phyloP scores from a whole-genome alignment of 306 rosid species.

The Prunus mume region DNA sequence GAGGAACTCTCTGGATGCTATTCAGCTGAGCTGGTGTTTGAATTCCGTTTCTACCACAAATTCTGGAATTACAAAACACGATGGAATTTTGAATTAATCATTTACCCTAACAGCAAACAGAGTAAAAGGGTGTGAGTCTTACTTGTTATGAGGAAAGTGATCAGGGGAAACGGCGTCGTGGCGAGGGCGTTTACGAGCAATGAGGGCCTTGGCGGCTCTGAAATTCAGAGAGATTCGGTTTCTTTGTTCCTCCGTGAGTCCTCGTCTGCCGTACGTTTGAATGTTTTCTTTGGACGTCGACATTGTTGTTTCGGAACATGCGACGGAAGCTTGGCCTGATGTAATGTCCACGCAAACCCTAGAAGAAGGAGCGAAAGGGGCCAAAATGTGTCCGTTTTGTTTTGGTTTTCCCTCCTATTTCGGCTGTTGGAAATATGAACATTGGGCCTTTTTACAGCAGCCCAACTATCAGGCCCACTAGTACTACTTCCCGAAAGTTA shows the following conservation, averaged over 20 bases:
- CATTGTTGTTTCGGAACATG: background rate
- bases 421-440: background rate
- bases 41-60: constrained; percentile 21
- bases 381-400: background rate
- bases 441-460: background rate
- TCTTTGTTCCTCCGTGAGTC: constrained; percentile 41
- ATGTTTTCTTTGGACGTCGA: constrained; percentile 15
- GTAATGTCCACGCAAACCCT: background rate
- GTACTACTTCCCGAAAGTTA: background rate
- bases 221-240: constrained; percentile 56
- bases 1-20: constrained; percentile 48
- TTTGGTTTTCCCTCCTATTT: background rate
- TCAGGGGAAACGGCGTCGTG: constrained; percentile 28
- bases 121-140: background rate
- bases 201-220: constrained; percentile 70
- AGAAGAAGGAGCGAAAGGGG: background rate
- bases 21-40: constrained; percentile 24
- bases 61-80: constrained; percentile 28
- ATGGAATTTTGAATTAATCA: background rate
- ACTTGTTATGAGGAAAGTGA: constrained; percentile 17
- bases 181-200: constrained; percentile 68
- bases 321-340: background rate
- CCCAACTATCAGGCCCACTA: background rate
- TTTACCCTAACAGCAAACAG: background rate
- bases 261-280: constrained; percentile 11